These are phyloP conservation scores for Massariosphaeria phaeospora DNA, from an alignment of 495 filamentous ascomycete species.

Conservation along the genomic window DNA sequence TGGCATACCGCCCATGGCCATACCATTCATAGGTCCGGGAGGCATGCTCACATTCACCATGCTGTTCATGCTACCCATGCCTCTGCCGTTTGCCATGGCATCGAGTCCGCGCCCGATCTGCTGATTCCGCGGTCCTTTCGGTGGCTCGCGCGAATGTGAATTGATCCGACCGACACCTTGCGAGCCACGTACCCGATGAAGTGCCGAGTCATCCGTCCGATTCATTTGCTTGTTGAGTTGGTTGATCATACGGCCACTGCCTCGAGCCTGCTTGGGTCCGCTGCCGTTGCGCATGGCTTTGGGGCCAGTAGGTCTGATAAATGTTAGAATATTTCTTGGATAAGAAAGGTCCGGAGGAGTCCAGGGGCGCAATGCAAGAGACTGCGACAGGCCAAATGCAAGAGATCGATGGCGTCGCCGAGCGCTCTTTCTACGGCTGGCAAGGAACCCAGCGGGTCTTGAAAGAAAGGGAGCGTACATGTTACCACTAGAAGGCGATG, in stretches of 20 bases:
- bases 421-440: neutral
- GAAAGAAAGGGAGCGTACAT: slow-evolving; percentile 57
- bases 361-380: neutral
- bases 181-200: slow-evolving; percentile 76
- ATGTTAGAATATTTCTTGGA: neutral
- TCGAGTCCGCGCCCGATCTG: slow-evolving; percentile 31
- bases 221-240: slow-evolving; percentile 87
- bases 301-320: slow-evolving; percentile 78
- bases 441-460: neutral
- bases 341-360: no score
- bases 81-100: slow-evolving; percentile 43
- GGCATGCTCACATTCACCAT: slow-evolving; percentile 3
- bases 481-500: slow-evolving; percentile 45
- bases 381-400: neutral
- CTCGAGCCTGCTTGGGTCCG: slow-evolving; percentile 31
- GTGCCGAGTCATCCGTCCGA: slow-evolving; percentile 61
- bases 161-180: slow-evolving; percentile 73
- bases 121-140: slow-evolving; percentile 60
- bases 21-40: slow-evolving; percentile 24
- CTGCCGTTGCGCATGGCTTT: slow-evolving; percentile 86
- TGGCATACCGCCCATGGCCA: slow-evolving; percentile 43
- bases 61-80: slow-evolving; percentile 41
- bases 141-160: slow-evolving; percentile 63
- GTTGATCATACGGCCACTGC: slow-evolving; percentile 72
- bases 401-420: slow-evolving; percentile 9